These are phyloP conservation scores for Psilocybe tampanensis DNA, from an alignment of 768 basidiomycete genomes.

Conservation along the genomic window DNA sequence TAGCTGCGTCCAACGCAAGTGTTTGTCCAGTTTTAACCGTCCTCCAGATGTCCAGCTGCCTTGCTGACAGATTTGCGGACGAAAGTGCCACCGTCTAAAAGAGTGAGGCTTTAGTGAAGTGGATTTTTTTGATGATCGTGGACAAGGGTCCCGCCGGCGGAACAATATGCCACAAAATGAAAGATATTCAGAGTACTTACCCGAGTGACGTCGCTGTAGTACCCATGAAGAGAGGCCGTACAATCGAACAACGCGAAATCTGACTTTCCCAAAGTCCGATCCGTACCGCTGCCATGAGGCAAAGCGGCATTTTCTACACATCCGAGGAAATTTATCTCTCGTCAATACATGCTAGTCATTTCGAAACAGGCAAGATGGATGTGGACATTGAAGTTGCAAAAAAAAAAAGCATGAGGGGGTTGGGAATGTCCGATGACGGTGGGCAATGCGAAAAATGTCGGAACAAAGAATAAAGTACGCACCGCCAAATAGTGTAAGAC, in stretches of 20 bases:
- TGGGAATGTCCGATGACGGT: neutral
- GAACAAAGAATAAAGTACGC: slow-evolving; percentile 21
- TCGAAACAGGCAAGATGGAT: neutral
- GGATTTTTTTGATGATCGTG: neutral
- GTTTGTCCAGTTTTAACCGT: slow-evolving; percentile 66
- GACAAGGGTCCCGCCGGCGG: neutral
- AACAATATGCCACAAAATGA: neutral
- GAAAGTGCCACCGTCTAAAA: slow-evolving; percentile 66
- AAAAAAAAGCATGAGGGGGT: neutral
- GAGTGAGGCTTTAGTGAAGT: neutral
- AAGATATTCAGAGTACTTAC: slow-evolving; percentile 39
- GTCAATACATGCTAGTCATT: neutral
- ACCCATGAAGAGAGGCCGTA: slow-evolving; percentile 71
- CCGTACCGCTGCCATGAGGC: slow-evolving; percentile 81
- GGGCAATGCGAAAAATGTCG: neutral
- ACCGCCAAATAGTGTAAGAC: slow-evolving; percentile 82
- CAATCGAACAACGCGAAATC: slow-evolving; percentile 81
- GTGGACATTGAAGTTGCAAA: neutral
- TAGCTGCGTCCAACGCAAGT: slow-evolving; percentile 49
- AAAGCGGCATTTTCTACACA: slow-evolving; percentile 79
- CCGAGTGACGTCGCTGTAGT: slow-evolving; percentile 78
- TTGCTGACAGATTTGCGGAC: slow-evolving; percentile 52
- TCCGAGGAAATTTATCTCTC: neutral
- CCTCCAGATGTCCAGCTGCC: slow-evolving; percentile 63
- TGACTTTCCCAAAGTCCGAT: slow-evolving; percentile 51